Evolutionary conservation across 176 grass and related monocot species (phyloP), one percentile per base, ranked within the genome.

Genomic region (Poa pratensis): DNA sequence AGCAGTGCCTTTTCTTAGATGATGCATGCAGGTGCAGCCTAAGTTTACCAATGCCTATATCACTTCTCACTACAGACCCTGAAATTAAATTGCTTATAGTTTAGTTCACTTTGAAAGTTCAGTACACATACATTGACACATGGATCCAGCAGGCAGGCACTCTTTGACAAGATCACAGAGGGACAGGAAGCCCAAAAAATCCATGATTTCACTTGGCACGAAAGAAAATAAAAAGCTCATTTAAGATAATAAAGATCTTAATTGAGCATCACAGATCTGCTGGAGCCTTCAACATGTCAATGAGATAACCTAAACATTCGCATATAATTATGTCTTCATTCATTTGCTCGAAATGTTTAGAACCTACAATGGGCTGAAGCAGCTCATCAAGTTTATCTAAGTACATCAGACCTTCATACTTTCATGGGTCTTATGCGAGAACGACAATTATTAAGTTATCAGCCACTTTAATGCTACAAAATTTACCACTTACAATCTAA

Each of bases 241-340:
- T 57, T 34, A 34, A 78, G 52, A 60, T 60, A 78, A 46, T 45
- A 63, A 79, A 63, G 59, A 62, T 42, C 8, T 42, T 79, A 79
- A 80, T 5, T 1, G 26, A 23, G 52, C 67, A 73, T 45, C 22
- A 43, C 23, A 59, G 34, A 10, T 43, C 67, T 59, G 1, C 37
- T 20, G 67, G 66, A 58, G 34, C 24, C 19, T 70, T 4, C 43
- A 78, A 23, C 50, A 59, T 76, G 26, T 83, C 43, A 83, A 87
- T 69, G 26, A 16, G 49, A 7, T 45, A 34, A 27, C 6, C 42
- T 24, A 40, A 78, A 74, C 11, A 66, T 54, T 80, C 9, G 12
- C 65, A 22, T 23, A 48, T 53, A 3, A 71, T 78, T 42, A 17
- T 8, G 20, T 78, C 26, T 69, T 71, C n/a, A 42, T 78, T 70